Evolutionary conservation across 306 rosid genomes (phyloP).

Genomic region (Acacia confusa): DNA sequence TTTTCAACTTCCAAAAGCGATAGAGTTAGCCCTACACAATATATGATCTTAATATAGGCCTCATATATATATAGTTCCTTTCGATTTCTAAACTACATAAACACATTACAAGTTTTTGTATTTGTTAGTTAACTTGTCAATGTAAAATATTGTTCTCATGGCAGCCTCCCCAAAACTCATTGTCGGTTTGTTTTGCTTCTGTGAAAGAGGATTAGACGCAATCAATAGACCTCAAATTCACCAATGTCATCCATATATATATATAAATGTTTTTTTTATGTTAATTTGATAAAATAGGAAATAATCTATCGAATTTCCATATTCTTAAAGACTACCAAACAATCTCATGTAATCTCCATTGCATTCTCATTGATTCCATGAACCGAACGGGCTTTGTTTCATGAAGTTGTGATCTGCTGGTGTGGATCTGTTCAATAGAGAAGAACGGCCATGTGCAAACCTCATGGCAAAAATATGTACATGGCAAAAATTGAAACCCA

Average conservation of each 20-base stretch:
- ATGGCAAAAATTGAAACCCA: neutral
- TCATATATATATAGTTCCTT: neutral
- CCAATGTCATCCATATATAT: no score
- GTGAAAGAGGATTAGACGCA: no score
- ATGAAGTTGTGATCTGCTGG: neutral
- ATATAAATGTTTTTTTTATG: no score
- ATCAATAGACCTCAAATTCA: no score
- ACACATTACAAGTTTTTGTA: neutral
- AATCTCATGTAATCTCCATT: no score
- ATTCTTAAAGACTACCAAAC: no score
- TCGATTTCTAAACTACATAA: neutral
- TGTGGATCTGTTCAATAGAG: neutral
- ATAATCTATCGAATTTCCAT: no score
- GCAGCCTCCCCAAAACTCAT: neutral
- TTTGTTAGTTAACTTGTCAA: neutral
- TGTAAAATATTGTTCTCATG: neutral
- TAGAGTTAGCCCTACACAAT: neutral
- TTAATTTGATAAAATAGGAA: no score
- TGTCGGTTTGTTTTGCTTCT: no score
- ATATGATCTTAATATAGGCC: neutral
- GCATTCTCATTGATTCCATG: no score
- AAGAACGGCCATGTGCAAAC: neutral
- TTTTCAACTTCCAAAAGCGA: slow-evolving; percentile 59
- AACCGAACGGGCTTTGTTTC: no score
- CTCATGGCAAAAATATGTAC: neutral